phyloP scores from a whole-genome alignment of 2,329 filamentous ascomycete genomes.

The Pseudogymnoascus destructans region DNA sequence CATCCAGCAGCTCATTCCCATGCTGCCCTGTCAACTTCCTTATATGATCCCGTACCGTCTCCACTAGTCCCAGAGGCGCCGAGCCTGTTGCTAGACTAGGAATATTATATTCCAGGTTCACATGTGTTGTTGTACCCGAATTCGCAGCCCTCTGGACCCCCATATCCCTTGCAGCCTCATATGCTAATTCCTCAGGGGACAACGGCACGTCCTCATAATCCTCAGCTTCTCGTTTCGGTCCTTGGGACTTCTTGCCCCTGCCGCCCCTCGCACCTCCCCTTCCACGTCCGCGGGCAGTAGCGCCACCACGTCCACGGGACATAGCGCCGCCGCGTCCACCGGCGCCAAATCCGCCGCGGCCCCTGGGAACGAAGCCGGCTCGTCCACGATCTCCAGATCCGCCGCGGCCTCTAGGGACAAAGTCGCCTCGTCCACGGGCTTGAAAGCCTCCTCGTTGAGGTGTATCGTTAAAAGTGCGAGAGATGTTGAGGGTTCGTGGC shows the following conservation, averaged over 20 bases:
- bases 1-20: background rate
- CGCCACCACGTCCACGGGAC: conserved; percentile 11
- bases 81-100: conserved; percentile 19
- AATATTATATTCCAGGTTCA: conserved; percentile 16
- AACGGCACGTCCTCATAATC: conserved; percentile 15
- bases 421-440: background rate
- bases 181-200: conserved; percentile 18
- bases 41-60: conserved; percentile 21
- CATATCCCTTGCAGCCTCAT: conserved; percentile 16
- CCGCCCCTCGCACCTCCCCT: conserved; percentile 29
- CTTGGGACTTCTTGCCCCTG: conserved; percentile 31
- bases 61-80: conserved; percentile 16
- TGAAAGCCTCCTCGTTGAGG: background rate
- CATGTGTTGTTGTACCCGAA: conserved; percentile 18
- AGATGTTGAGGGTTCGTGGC: conserved; percentile 17
- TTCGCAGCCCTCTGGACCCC: conserved; percentile 20
- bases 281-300: conserved; percentile 16
- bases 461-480: background rate
- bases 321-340: conserved; percentile 12
- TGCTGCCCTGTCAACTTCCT: conserved; percentile 18
- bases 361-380: background rate
- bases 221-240: background rate
- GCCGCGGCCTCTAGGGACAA: background rate
- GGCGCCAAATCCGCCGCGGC: background rate
- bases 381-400: background rate